Evolutionary conservation across 495 filamentous ascomycete species (phyloP), one percentile per base, ranked within the genome.

Genomic region (Talaromyces liani): DNA sequence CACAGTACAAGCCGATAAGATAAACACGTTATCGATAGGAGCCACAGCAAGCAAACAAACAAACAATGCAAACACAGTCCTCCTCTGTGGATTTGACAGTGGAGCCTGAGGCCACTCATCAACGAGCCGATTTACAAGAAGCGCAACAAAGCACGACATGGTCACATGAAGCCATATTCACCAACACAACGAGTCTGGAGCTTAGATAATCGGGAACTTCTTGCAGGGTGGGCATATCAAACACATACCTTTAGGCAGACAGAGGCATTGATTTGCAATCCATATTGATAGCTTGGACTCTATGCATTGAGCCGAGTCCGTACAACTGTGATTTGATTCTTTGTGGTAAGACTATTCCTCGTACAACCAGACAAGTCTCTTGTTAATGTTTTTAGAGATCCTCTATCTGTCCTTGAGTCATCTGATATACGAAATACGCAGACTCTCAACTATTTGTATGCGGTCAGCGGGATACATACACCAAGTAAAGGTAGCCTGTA

Each of bases 51-150:
- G 22, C 22, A 27, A 27, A 12, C 14, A 59, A 45, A 45, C 59
- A 61, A 61, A 61, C 59, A 25, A 27, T 61, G 41, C 59, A 61
- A 61, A 61, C 41, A 45, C 16, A 16, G 34, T 2, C 24, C 4
- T n/a, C 33, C 16, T 7, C n/a, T 6, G 18, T 54, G 20, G 24
- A 20, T 54, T 29, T 22, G 53, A 56, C 3, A 14, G 53, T 56
- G 53, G 53, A 56, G 53, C 53, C 53, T 56, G 20, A 56, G 53
- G 53, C 53, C 53, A 56, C 53, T 9, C 27, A 55, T 56, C 53
- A 5, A 27, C 53, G 22, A 29, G n/a, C 29, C 4, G 6, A 56
- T 25, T 56, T 27, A 18, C 18, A 49, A 18, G 1, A 8, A 18
- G 6, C 22, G 20, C 45, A 20, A 49, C n/a, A 49, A 49, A 49